Evolutionary conservation across 2,329 filamentous ascomycete genomes (phyloP).

Genomic region (Colletotrichum gigasporum): DNA sequence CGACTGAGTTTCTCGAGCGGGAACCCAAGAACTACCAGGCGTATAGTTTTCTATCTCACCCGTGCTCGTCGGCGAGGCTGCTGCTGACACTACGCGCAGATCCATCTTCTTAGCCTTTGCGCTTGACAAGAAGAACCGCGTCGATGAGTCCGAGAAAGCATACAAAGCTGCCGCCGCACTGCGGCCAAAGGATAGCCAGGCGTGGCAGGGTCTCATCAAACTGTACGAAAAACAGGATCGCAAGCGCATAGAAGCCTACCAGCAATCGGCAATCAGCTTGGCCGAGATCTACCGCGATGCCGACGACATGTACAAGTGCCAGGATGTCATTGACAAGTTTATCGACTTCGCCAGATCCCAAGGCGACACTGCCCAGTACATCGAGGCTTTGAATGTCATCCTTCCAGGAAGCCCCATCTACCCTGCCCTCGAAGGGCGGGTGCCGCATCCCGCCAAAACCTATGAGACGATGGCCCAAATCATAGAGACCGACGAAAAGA

Average conservation of each 20-base stretch:
- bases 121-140: slow-evolving; percentile 77
- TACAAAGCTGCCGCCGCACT: slow-evolving; percentile 78
- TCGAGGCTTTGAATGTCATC: slow-evolving; percentile 77
- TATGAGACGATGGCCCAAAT: slow-evolving; percentile 87
- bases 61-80: background rate
- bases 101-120: slow-evolving; percentile 86
- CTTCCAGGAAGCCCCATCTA: slow-evolving; percentile 87
- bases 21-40: slow-evolving; percentile 86
- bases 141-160: slow-evolving; percentile 77
- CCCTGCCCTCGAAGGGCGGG: slow-evolving; percentile 80
- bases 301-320: slow-evolving; percentile 71
- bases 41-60: slow-evolving; percentile 57
- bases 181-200: slow-evolving; percentile 80
- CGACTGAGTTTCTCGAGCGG: slow-evolving; percentile 73
- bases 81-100: slow-evolving; percentile 25
- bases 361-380: slow-evolving; percentile 78
- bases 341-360: slow-evolving; percentile 76
- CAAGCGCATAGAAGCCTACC: slow-evolving; percentile 77
- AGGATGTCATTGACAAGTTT: slow-evolving; percentile 81
- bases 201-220: slow-evolving; percentile 89
- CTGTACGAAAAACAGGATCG: slow-evolving; percentile 82
- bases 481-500: slow-evolving; percentile 85
- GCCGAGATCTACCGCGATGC: slow-evolving; percentile 77
- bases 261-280: slow-evolving; percentile 75
- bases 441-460: slow-evolving; percentile 81